Evolutionary conservation across 305 asterid species (phyloP).

Genomic region (Fraxinus baroniana): DNA sequence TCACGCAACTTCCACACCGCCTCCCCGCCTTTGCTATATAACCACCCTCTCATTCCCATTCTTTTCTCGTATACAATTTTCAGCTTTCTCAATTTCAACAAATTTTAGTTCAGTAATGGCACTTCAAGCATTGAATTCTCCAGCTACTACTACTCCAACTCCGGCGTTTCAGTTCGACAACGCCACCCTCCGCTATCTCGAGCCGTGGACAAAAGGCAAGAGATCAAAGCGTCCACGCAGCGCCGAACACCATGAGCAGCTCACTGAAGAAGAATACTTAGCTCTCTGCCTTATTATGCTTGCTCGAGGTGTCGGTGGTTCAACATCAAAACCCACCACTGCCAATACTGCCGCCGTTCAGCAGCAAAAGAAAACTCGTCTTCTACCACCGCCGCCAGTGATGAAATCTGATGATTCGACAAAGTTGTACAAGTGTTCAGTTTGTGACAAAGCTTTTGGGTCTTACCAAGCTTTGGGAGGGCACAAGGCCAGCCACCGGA

Average conservation of each 20-base stretch:
- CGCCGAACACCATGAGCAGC: conserved; percentile 17
- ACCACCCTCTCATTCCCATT: neutral
- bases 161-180: conserved; percentile 35
- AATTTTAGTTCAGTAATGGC: conserved; percentile 40
- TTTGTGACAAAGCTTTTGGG: conserved; percentile 53
- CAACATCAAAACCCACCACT: neutral
- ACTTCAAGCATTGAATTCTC: conserved; percentile 55
- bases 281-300: neutral
- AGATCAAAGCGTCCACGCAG: conserved; percentile 55
- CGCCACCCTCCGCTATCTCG: conserved; percentile 24
- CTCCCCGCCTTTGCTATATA: conserved; percentile 12
- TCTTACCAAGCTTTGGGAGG: conserved; percentile 88
- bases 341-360: neutral
- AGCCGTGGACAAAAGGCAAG: conserved; percentile 55
- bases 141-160: conserved; percentile 27
- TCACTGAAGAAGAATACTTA: neutral
- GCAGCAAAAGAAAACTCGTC: neutral
- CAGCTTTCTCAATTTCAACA: neutral
- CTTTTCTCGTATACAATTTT: neutral
- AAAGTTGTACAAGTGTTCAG: conserved; percentile 49
- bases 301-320: neutral
- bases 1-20: conserved; percentile 61
- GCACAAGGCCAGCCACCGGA: conserved; percentile 87
- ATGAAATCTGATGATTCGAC: conserved; percentile 6
- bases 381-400: neutral